Conservation (phyloP, 768 basidiomycete species). For the Mycena metata region DNA sequence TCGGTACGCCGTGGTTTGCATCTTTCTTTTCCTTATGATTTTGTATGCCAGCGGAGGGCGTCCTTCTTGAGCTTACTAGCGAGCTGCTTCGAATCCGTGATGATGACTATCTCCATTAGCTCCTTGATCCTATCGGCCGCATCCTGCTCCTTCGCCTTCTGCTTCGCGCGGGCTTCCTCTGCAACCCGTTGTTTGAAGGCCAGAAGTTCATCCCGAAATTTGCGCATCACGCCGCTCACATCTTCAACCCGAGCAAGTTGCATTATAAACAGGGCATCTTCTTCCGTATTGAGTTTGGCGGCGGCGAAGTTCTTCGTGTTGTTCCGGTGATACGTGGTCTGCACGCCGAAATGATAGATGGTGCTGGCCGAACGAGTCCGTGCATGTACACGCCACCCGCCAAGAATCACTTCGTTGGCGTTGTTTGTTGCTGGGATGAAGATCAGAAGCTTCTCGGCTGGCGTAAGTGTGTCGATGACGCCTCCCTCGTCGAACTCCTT, state of each 20-base stretch:
- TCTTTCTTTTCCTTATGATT: too few relatives aligned
- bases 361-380: background rate
- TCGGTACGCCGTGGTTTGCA: too few relatives aligned
- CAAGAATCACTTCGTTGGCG: background rate
- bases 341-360: background rate
- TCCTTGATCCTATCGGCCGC: background rate
- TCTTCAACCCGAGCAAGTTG: background rate
- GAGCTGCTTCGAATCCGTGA: background rate
- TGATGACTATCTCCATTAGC: background rate
- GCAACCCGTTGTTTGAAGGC: background rate
- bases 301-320: background rate
- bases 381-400: background rate
- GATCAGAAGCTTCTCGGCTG: background rate
- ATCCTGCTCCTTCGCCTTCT: background rate
- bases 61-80: background rate
- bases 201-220: background rate
- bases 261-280: background rate
- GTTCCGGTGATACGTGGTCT: background rate
- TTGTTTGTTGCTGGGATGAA: slow-evolving; percentile 9
- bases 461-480: slow-evolving; percentile 1
- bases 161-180: background rate
- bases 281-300: background rate
- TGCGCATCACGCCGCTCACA: slow-evolving; percentile 6
- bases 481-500: background rate
- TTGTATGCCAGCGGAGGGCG: too few relatives aligned